Percentiles rank a stretch among this genome's conserved stretches.
phyloP scores from a whole-genome alignment of 345 rosid genomes.

The Anastatica hierochuntica region DNA sequence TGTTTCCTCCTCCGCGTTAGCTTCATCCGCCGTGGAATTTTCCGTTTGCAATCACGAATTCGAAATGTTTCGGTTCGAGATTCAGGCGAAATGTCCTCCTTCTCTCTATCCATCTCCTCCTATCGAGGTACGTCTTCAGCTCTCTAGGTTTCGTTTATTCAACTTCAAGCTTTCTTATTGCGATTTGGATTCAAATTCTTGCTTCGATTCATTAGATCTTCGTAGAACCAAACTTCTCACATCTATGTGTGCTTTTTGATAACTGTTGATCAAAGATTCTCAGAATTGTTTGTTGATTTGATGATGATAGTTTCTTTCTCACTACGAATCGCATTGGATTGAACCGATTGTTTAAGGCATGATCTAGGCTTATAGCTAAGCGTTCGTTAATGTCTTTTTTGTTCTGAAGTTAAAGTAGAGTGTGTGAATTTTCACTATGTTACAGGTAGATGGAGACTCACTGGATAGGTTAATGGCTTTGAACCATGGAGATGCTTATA shows the following conservation, averaged over 20 bases:
- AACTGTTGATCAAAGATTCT: neutral
- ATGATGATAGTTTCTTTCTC: neutral
- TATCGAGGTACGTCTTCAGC: conserved; percentile 35
- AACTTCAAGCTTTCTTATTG: no score
- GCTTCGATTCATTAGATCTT: neutral
- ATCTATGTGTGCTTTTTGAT: neutral
- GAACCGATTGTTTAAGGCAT: no score
- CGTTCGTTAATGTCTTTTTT: no score
- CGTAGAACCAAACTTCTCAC: no score
- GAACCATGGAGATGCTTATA: conserved; percentile 28
- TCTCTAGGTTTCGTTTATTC: neutral
- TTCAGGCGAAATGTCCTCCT: conserved; percentile 49
- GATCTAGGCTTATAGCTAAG: no score
- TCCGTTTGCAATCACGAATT: conserved; percentile 42
- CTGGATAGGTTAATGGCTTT: conserved; percentile 39
- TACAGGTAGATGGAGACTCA: conserved; percentile 65
- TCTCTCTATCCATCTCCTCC: conserved; percentile 54
- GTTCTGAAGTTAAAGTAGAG: neutral
- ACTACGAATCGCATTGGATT: conserved; percentile 2
- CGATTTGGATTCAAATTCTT: neutral
- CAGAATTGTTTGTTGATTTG: no score
- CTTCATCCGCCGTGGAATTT: conserved; percentile 22
- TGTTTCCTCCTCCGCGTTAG: conserved; percentile 25
- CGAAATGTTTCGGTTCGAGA: conserved; percentile 28
- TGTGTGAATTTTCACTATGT: neutral